Conservation (phyloP, 179 eudicot species). For the Beta corolliflora region DNA sequence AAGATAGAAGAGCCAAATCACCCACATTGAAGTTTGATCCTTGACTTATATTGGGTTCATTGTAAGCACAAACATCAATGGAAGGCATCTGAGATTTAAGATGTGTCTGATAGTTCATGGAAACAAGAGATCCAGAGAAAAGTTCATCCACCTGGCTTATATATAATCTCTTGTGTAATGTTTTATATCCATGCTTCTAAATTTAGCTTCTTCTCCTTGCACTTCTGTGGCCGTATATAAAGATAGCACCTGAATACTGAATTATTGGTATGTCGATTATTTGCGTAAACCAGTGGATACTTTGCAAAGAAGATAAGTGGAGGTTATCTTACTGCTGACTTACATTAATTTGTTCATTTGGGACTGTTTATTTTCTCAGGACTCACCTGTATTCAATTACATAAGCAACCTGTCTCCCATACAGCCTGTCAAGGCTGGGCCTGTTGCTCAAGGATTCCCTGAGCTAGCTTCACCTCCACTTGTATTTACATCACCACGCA, state of each 20-base stretch:
- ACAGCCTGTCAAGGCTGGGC: conserved; percentile 50
- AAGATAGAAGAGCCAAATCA: not conserved
- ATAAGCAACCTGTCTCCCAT: conserved; percentile 66
- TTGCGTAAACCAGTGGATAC: not conserved
- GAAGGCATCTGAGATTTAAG: not conserved
- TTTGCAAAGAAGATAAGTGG: not conserved
- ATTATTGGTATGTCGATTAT: not conserved
- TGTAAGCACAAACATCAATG: not conserved
- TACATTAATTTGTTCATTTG: conserved; percentile 9
- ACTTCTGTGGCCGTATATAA: not conserved
- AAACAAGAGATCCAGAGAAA: not conserved
- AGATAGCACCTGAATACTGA: not conserved
- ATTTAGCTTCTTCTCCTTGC: not conserved
- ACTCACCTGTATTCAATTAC: conserved; percentile 53
- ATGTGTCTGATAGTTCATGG: not conserved
- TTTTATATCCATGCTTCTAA: not conserved
- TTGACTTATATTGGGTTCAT: not conserved
- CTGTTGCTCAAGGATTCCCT: conserved; percentile 52
- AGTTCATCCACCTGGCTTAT: not conserved
- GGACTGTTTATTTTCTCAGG: conserved; percentile 37
- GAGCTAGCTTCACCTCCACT: conserved; percentile 63
- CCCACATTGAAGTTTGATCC: not conserved
- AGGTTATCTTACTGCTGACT: not conserved
- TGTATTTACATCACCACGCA: conserved; percentile 55
- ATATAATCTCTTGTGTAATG: not conserved